Percentiles rank a stretch among this genome's conserved stretches.
phyloP scores from a whole-genome alignment of 163 green algal species.

The Scenedesmus sp. region DNA sequence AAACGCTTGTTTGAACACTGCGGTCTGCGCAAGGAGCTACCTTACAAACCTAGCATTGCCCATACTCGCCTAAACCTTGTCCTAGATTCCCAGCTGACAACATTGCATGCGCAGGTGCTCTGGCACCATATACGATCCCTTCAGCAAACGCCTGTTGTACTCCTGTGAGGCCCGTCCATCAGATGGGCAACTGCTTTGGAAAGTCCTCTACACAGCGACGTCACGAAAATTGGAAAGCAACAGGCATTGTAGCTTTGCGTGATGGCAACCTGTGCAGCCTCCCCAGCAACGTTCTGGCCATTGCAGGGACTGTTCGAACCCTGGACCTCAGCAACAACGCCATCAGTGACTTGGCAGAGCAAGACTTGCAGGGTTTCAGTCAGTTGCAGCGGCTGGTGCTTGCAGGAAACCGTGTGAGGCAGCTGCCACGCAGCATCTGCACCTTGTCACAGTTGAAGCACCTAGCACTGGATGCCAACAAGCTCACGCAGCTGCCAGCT shows the following conservation, averaged over 20 bases:
- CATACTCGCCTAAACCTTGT: too few species aligned
- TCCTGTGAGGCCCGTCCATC: background rate
- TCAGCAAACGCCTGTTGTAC: background rate
- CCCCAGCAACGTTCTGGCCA: background rate
- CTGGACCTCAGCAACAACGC: conserved; percentile 46
- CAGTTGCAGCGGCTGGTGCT: conserved; percentile 44
- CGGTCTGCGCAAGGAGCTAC: background rate
- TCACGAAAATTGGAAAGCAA: conserved; percentile 15
- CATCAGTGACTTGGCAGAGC: conserved; percentile 3
- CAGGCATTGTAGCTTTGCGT: conserved; percentile 33
- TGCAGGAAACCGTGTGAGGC: conserved; percentile 7
- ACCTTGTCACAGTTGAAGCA: conserved; percentile 37
- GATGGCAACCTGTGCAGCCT: conserved; percentile 16
- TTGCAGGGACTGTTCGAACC: background rate
- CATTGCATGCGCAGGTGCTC: too few species aligned
- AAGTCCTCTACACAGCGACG: background rate
- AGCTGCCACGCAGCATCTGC: background rate
- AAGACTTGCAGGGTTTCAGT: background rate
- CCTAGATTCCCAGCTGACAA: too few species aligned
- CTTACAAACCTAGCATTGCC: too few species aligned
- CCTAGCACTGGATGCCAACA: conserved; percentile 71
- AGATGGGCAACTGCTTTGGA: conserved; percentile 51
- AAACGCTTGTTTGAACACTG: background rate
- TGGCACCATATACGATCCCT: too few species aligned
- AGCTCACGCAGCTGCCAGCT: conserved; percentile 61